Evolutionary conservation across 805 yeast genomes (phyloP), one percentile per base, ranked within the genome.

Genomic region (Teunomyces panamensis): DNA sequence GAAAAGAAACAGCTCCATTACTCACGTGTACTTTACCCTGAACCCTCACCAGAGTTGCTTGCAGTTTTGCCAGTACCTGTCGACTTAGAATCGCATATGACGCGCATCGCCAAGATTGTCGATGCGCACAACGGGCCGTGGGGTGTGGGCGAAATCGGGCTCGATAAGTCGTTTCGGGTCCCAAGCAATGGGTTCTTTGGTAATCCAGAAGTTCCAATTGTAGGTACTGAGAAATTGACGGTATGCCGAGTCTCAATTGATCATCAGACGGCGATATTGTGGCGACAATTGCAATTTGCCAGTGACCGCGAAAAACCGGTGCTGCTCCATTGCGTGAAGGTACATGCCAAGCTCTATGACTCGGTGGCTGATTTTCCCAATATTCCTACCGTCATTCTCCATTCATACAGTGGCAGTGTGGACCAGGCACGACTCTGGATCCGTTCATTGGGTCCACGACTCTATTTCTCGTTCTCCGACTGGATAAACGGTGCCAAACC

Each of bases 81-180:
- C 0, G 49, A 60, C 30, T 49, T 88, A 1, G 49, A 57, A 0
- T 55, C 57, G 1, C 74, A 75, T 48, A 27, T 78, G 4, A 47
- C 42, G 0, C 46, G 49, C 14, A 62, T 84, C 27, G 58, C 64
- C 16, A 24, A 30, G 2, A 45, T 60, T 13, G 58, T 60, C n/a
- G 45, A 9, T 11, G 55, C 54, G 35, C 54, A 56, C 42, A 39
- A 34, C 7, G 41, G 36, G 24, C 37, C 43, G 4, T 59, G 57
- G 16, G 77, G 87, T 9, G 72, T 92, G 8, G 99, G 99, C 0
- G 99, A 92, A 57, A 77, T 89, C n/a, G 99, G 99, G 0, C 67
- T 94, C 2, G 99, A 92, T 63, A 87, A 84, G 62, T 59, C 80
- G 28, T 87, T 88, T 58, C 65, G 87, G 32, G 63, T 91, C 3